These are phyloP conservation scores for Myxozyma melibiosi DNA, from an alignment of 805 yeast species.

Conservation along the genomic window DNA sequence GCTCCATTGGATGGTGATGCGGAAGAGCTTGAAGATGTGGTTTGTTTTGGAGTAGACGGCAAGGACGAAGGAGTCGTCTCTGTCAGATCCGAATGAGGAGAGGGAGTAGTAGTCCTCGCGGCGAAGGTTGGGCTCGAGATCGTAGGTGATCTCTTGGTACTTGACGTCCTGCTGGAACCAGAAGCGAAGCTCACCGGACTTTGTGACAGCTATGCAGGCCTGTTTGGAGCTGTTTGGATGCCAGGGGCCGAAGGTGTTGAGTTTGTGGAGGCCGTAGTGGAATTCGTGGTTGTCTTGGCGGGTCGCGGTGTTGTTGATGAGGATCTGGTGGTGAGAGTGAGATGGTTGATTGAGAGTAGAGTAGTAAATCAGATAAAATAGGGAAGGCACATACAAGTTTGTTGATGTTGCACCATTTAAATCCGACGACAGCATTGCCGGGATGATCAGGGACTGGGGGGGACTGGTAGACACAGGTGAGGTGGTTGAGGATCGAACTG, in stretches of 20 bases:
- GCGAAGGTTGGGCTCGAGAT: constrained; percentile 30
- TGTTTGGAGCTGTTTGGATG: constrained; percentile 72
- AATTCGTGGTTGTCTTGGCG: constrained; percentile 40
- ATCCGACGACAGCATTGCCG: constrained; percentile 47
- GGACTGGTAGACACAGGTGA: constrained; percentile 35
- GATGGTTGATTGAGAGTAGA: not conserved
- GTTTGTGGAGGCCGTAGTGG: constrained; percentile 61
- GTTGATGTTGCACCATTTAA: constrained; percentile 75
- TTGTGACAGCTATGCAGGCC: constrained; percentile 68
- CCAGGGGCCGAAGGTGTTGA: constrained; percentile 59
- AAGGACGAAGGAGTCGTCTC: constrained; percentile 38
- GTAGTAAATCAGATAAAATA: constrained; percentile 46
- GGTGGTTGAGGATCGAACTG: constrained; percentile 36
- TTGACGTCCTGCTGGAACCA: constrained; percentile 47
- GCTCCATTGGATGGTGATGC: constrained; percentile 39
- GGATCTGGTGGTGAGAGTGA: constrained; percentile 5
- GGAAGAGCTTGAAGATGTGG: constrained; percentile 36
- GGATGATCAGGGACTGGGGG: constrained; percentile 26
- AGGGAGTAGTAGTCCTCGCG: constrained; percentile 28
- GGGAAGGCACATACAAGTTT: constrained; percentile 53
- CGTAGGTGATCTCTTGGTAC: constrained; percentile 32
- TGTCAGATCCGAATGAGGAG: constrained; percentile 33
- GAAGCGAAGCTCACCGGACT: constrained; percentile 57
- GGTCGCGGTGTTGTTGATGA: constrained; percentile 28
- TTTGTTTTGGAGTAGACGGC: constrained; percentile 36